Conservation (phyloP, 2,329 filamentous ascomycete genomes). For the Hypoxylon sp. region DNA sequence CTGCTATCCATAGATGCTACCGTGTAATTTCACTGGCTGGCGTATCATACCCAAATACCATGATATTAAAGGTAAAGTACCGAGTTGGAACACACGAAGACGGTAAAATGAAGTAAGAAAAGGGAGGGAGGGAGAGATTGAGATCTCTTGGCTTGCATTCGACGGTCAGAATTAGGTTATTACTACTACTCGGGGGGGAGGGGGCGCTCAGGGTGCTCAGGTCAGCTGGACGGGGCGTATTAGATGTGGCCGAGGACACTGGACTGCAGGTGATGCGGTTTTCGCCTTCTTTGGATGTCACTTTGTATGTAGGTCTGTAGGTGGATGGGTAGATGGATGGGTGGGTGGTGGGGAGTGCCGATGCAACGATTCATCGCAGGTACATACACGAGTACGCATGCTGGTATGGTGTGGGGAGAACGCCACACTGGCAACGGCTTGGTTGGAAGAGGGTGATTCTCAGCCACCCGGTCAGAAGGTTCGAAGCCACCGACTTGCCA, state of each 20-base stretch:
- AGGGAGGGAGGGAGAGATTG: constrained; percentile 1
- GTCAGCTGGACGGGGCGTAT: constrained; percentile 26
- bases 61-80: too few relatives aligned
- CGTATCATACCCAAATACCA: too few relatives aligned
- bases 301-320: background rate
- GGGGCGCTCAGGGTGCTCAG: too few relatives aligned
- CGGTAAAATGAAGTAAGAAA: background rate
- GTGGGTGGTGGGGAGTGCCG: background rate
- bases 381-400: background rate
- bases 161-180: constrained; percentile 31
- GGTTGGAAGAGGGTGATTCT: background rate
- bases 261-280: constrained; percentile 22
- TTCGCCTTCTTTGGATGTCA: constrained; percentile 1
- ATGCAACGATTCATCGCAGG: constrained; percentile 4
- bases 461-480: background rate
- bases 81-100: background rate
- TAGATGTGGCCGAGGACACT: constrained; percentile 19
- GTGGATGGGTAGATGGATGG: background rate
- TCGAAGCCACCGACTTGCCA: background rate
- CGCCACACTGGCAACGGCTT: background rate
- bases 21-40: constrained; percentile 1
- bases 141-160: constrained; percentile 29
- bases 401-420: background rate
- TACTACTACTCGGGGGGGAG: too few relatives aligned
- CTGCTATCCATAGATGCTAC: background rate